Evolutionary conservation across 129 eudicot genomes (phyloP), one percentile per base, ranked within the genome.

Genomic region (Pittosporum tobira): DNA sequence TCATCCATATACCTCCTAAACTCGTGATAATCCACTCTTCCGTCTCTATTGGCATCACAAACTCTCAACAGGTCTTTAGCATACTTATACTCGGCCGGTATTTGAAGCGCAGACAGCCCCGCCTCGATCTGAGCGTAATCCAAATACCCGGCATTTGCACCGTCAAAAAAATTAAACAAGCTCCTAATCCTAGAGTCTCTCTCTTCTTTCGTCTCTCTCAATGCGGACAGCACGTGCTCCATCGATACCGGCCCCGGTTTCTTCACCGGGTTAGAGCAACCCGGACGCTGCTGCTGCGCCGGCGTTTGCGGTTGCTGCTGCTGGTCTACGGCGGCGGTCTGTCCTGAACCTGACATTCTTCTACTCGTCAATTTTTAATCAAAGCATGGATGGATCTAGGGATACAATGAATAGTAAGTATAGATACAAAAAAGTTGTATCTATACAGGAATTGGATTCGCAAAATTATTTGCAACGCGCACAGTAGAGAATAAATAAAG

Each of bases 1-100:
- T 61, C 96, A 84, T 91, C 99, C 94, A 91, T 91, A 73, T 91
- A 91, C 80, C 84, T 73, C 54, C 91, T 75, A 20, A 91, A 91
- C 75, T 87, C 99, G 67, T 59, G 67, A 67, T 86, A 91, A 91
- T 91, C 94, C 27, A 91, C 99, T 57, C 85, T 70, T 49, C 96
- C 99, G 58, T 91, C 99, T 28, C 66, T 78, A 63, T 91, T 81
- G 1, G 87, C 79, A 75, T 91, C 99, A 43, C 94, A 83, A 53
- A 86, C 99, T 59, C 69, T 72, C 64, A 91, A 68, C 42, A 91
- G 75, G 71, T 91, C 99, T 47, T 84, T 83, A 2, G 94, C 99
- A 57, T 75, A 87, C 94, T 89, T 89, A 55, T 89, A 82, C 19
- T 85, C 95, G 26, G 79, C 72, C 28, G 96, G 94, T 50, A 91